Evolutionary conservation across 2,329 filamentous ascomycete species (phyloP), one percentile per base, ranked within the genome.

Genomic region (Macrophomina tecta): DNA sequence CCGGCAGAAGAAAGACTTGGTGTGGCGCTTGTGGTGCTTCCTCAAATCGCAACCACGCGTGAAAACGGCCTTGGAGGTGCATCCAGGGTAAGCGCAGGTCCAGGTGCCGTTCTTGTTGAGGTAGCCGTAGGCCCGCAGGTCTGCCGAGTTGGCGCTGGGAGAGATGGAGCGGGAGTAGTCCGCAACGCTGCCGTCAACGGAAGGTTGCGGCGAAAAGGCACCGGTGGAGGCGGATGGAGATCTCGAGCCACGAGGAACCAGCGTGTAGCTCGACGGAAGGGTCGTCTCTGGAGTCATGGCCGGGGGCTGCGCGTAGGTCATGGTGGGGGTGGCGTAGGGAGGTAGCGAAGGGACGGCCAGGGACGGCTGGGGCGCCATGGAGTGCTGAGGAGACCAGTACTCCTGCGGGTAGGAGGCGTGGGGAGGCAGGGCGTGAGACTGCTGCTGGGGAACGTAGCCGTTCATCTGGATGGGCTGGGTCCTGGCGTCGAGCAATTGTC

Each of bases 1-100:
- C 4, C 86, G 84, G 74, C 87, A 89, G 74, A 87, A 88, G 64
- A 88, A 83, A 16, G 85, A 82, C 70, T 89, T 89, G 34, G 83
- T 85, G 74, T 89, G 87, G 14, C 87, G 80, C 73, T 88, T 87
- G 78, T 85, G 87, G 72, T 89, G 87, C 72, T 89, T 89, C 34
- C 87, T 81, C 18, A 89, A 78, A 73, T 89, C 87, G 72, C 87
- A 89, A 38, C 85, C 86, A 52, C 87, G 81, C 7, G 82, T 84
- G 74, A 89, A 89, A 1, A 83, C 77, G 2, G 86, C 84, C 68
- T 82, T 82, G 51, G 86, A 88, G n/a, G 84, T 83, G 74, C 87
- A 89, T 14, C 83, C 84, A 1, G 84, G 85, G 71, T 86, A 86
- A 4, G 83, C 83, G 73, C 87, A 89, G 55, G 83, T 84, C 86